Conservation (phyloP, 2,329 filamentous ascomycete species). For the Ceratocystis lukuohia region DNA sequence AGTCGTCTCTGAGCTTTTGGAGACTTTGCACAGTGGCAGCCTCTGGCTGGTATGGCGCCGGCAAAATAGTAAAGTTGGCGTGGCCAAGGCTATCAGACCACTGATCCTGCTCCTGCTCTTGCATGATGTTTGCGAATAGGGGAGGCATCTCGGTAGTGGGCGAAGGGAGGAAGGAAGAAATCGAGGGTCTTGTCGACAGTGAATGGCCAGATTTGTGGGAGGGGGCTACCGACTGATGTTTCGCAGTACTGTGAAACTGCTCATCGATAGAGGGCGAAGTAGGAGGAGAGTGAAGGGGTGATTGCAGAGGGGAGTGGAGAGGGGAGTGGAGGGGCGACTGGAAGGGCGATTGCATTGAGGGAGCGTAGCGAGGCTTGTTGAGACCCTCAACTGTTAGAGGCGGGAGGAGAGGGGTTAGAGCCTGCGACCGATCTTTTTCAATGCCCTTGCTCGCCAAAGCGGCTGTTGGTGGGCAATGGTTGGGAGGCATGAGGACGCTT, state of each 20-base stretch:
- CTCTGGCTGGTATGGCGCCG: conserved; percentile 63
- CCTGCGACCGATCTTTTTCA: conserved; percentile 45
- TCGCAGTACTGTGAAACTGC: conserved; percentile 37
- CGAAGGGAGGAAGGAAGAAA: conserved; percentile 57
- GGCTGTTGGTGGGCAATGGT: conserved; percentile 32
- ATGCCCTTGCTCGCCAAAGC: conserved; percentile 22
- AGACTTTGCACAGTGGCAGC: conserved; percentile 43
- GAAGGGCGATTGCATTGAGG: conserved; percentile 28
- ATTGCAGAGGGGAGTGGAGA: conserved; percentile 47
- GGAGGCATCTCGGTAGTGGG: conserved; percentile 44
- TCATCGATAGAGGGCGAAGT: conserved; percentile 35
- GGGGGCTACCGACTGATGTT: conserved; percentile 26
- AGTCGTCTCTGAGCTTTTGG: conserved; percentile 58
- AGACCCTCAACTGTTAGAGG: conserved; percentile 52
- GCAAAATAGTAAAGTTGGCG: conserved; percentile 81
- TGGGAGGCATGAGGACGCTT: conserved; percentile 34
- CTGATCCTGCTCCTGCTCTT: conserved; percentile 53
- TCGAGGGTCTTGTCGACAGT: conserved; percentile 49
- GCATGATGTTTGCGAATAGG: conserved; percentile 46
- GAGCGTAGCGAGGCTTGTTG: conserved; percentile 8
- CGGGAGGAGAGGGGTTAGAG: conserved; percentile 73
- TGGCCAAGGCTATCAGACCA: conserved; percentile 82
- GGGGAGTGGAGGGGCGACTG: conserved; percentile 28
- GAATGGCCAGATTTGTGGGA: conserved; percentile 37
- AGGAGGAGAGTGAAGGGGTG: conserved; percentile 72